Evolutionary conservation across 768 basidiomycete species (phyloP).

Genomic region (Tricholoma flavovirens): DNA sequence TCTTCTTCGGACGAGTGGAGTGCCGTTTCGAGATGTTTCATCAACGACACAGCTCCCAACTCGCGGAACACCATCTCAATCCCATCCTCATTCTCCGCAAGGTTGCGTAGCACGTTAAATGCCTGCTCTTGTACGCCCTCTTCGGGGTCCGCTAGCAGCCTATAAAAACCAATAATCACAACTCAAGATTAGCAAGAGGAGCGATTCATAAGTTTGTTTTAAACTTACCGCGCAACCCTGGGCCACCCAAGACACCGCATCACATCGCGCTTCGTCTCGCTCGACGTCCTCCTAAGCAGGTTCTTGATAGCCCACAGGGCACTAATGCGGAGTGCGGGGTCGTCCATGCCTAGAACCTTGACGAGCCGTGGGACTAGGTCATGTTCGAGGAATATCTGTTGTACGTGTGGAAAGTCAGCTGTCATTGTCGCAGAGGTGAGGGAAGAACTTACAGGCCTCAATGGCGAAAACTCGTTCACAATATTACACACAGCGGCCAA

Average conservation of each 20-base stretch:
- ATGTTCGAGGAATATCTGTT: slow-evolving; percentile 63
- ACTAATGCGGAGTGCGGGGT: slow-evolving; percentile 58
- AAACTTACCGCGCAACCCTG: slow-evolving; percentile 46
- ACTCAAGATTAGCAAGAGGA: slow-evolving; percentile 1
- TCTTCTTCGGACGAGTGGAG: slow-evolving; percentile 49
- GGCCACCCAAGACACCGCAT: slow-evolving; percentile 69
- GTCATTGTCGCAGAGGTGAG: neutral
- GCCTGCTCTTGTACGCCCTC: slow-evolving; percentile 64
- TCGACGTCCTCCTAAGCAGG: slow-evolving; percentile 56
- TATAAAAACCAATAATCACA: slow-evolving; percentile 17
- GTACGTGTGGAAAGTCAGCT: neutral
- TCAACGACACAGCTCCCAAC: slow-evolving; percentile 40
- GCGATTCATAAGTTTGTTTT: too few relatives aligned
- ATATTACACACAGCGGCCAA: slow-evolving; percentile 79
- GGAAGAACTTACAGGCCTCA: slow-evolving; percentile 51
- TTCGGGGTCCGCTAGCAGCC: slow-evolving; percentile 51
- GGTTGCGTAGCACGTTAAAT: slow-evolving; percentile 58
- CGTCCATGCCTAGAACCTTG: slow-evolving; percentile 44
- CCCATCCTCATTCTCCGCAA: slow-evolving; percentile 62
- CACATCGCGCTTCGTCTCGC: slow-evolving; percentile 57
- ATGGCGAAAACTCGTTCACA: slow-evolving; percentile 79
- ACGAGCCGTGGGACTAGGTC: slow-evolving; percentile 64
- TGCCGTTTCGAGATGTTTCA: slow-evolving; percentile 40
- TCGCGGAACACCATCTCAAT: slow-evolving; percentile 55
- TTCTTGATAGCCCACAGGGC: slow-evolving; percentile 89